A percentile compares a stretch with the other conserved stretches of the same genome.
Conservation (phyloP, 2,329 filamentous ascomycete genomes). For the Bipolaris zeicola region DNA sequence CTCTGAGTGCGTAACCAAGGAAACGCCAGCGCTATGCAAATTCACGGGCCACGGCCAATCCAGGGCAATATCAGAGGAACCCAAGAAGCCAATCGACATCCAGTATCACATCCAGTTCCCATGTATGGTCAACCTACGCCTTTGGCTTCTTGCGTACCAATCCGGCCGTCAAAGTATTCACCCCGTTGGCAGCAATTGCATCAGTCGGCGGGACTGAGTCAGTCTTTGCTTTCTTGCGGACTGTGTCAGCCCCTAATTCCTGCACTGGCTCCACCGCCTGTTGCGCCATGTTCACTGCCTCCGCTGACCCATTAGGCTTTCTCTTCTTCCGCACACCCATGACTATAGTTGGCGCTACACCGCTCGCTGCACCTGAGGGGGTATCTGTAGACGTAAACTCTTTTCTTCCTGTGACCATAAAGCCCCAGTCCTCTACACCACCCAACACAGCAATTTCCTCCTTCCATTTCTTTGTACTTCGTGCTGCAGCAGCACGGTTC, state of each 20-base stretch:
- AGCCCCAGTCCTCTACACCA: constrained; percentile 37
- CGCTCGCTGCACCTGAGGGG: background rate
- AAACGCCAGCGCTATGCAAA: constrained; percentile 29
- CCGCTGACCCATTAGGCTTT: constrained; percentile 32
- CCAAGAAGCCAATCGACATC: background rate
- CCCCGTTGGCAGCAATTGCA: constrained; percentile 20
- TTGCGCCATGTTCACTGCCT: constrained; percentile 3
- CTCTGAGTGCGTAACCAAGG: background rate
- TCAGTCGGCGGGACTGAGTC: constrained; percentile 21
- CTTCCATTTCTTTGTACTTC: constrained; percentile 73
- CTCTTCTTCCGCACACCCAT: constrained; percentile 46
- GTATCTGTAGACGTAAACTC: constrained; percentile 12
- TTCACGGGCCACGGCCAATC: background rate
- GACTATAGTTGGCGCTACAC: constrained; percentile 26
- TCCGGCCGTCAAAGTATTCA: constrained; percentile 37
- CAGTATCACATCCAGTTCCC: background rate
- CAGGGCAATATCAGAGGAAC: background rate
- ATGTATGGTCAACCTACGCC: constrained; percentile 10
- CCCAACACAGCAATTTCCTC: constrained; percentile 63
- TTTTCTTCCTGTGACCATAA: constrained; percentile 35
- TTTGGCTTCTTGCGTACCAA: constrained; percentile 47
- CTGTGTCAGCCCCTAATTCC: constrained; percentile 28
- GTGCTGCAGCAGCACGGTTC: constrained; percentile 64
- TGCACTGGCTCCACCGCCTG: constrained; percentile 16
- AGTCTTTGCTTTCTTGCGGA: constrained; percentile 43